Conservation (phyloP, 345 rosid genomes). For the Gossypium arboreum region DNA sequence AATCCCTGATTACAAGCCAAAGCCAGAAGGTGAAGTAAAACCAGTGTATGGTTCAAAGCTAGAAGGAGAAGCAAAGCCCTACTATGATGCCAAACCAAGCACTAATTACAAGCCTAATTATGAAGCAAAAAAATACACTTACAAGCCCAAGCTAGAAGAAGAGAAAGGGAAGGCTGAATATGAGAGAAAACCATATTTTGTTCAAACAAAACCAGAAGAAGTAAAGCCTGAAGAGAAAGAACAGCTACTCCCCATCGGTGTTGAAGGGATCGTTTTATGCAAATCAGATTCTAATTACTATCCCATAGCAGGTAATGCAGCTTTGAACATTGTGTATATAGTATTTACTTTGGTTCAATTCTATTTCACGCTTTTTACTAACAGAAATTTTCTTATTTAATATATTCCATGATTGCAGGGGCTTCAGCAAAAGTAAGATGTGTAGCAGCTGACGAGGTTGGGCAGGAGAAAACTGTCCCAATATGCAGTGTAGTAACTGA, state of each 20-base stretch:
- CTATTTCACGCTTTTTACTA: too few relatives aligned
- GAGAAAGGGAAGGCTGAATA: too few relatives aligned
- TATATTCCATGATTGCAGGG: conserved; percentile 25
- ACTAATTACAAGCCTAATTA: neutral
- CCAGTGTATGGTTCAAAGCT: neutral
- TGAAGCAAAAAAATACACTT: neutral
- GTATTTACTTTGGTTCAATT: too few relatives aligned
- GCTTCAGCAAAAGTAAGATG: conserved; percentile 46
- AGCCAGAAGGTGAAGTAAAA: neutral
- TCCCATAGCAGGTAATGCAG: conserved; percentile 43
- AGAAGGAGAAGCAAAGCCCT: neutral
- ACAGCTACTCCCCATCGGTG: neutral
- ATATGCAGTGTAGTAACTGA: conserved; percentile 41
- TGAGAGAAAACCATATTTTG: too few relatives aligned
- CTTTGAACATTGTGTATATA: neutral
- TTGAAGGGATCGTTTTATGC: neutral
- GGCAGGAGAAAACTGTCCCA: conserved; percentile 38
- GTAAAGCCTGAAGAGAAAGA: too few relatives aligned
- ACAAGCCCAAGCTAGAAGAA: too few relatives aligned
- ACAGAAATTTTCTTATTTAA: neutral
- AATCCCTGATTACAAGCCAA: neutral
- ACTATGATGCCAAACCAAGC: neutral
- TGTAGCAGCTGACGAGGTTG: conserved; percentile 32
- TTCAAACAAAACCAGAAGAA: too few relatives aligned
- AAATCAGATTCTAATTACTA: conserved; percentile 4